Evolutionary conservation across 768 basidiomycete genomes (phyloP), one percentile per base, ranked within the genome.

Genomic region (Lactifluus echinatus): DNA sequence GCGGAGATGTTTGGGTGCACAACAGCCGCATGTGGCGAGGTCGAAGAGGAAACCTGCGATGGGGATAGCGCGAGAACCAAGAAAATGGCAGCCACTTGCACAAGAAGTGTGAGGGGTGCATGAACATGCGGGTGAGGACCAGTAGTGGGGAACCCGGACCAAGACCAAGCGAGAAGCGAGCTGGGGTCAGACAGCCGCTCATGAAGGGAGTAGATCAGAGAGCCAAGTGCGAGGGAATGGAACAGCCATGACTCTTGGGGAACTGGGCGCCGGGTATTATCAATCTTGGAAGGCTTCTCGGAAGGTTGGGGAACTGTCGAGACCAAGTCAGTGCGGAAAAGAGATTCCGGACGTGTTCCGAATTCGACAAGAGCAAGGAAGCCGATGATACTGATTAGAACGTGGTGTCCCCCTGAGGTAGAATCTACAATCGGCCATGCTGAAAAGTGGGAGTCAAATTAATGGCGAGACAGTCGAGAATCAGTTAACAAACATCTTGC

Each of bases 91-190:
- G 83, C 33, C 3, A 74, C 75, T 65, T 87, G 83, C 1, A 79
- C 78, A 21, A 83, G 65, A 33, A 91, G 73, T 14, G 89, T 89
- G 46, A 88, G 67, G 0, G 79, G 76, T n/a, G 82, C 83, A 64
- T 87, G 83, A 4, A 87, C 68, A 63, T 86, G 81, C 7, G 89
- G 84, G 2, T 85, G 68, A 2, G 91, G 91, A 0, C 91, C 91
- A 49, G 72, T 78, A 33, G 84, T 73, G 21, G 81, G 78, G 61
- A 85, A 93, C n/a, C 91, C 91, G 0, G 89, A 87, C 91, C 91
- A 94, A 2, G 87, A 85, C 87, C 89, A 92, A 19, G 88, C 82
- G 56, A 93, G 76, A 44, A 92, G 77, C 0, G 89, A 89, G 62
- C 83, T 85, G 1, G 86, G 73, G 56, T 94, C 91, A 2, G 83